Base-by-base conservation (phyloP, 2,329 filamentous ascomycete genomes). In the Sclerotiophoma versabilis region DNA sequence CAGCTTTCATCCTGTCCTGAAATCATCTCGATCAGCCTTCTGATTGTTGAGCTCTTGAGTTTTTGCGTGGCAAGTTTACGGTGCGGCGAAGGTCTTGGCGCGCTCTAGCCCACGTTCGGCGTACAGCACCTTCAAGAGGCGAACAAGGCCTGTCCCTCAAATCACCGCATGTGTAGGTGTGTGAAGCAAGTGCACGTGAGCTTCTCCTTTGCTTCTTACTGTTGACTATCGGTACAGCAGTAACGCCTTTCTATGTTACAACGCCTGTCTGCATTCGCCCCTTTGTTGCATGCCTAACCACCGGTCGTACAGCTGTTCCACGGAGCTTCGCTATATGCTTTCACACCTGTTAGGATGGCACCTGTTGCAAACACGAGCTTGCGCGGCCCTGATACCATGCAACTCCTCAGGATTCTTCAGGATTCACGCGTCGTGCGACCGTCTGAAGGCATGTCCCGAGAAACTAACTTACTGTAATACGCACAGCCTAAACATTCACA, bases 31-130 rank as follows among this genome's bases (percentile, higher is more conserved):
- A 15, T 37, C 8, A 8, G 14, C 2, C 6, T 17, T 15, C 9
- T 23, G 19, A 30, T 42, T 22, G 36, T 42, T 4, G 34, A 36
- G 32, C 10, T 32, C 7, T 30, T 2, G 2, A 30, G 0, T 49
- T 49, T 49, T 49, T 49, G 30, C 5, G 10, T 6, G 25, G 15
- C n/a, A n/a, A n/a, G n/a, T n/a, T n/a, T n/a, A n/a, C n/a, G 42
- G 15, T 19, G 42, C 22, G 39, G 11, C n/a, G 39, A 9, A 30
- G 27, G 17, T 6, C 17, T 22, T 47, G 17, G 32, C 15, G 17
- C 23, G 2, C 43, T 7, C 30, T 30, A 25, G 15, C 4, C 12
- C 12, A 15, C 38, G 10, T 4, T n/a, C n/a, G n/a, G 19, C 20
- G 11, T 12, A 15, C 26, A 32, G 17, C 27, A 12, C 41, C 12